Percentiles rank a stretch among this genome's conserved stretches.
Evolutionary conservation across 2,329 filamentous ascomycete genomes (phyloP).

Genomic region (Colletotrichum tropicale): DNA sequence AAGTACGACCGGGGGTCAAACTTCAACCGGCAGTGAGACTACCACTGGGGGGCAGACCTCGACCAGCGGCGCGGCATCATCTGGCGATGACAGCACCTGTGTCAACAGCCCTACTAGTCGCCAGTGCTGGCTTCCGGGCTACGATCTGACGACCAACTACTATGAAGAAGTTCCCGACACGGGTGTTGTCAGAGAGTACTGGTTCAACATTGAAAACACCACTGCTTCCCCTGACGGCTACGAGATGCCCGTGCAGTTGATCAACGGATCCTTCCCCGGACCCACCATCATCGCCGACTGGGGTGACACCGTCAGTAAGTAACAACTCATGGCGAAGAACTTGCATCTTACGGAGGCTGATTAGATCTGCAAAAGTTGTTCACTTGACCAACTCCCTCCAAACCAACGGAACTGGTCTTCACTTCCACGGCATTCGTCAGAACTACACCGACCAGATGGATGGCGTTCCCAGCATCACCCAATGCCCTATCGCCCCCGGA

Average conservation of each 20-base stretch:
- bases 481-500: conserved; percentile 57
- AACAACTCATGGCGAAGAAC: accelerated
- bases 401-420: conserved; percentile 63
- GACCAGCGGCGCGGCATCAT: background rate
- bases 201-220: background rate
- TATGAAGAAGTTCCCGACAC: background rate
- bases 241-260: background rate
- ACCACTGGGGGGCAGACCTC: background rate
- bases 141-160: background rate
- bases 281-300: background rate
- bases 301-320: background rate
- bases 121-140: background rate
- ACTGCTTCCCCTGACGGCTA: background rate
- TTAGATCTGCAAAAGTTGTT: conserved; percentile 26
- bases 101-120: background rate
- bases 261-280: background rate
- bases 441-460: conserved; percentile 58
- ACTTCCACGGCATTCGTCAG: conserved; percentile 68
- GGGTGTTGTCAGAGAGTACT: background rate
- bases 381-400: conserved; percentile 58
- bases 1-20: background rate
- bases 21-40: background rate
- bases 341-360: background rate
- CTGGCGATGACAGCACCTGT: background rate
- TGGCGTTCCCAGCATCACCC: conserved; percentile 55